Base-by-base conservation (phyloP, 768 basidiomycete genomes). In the Leccinum broughii region DNA sequence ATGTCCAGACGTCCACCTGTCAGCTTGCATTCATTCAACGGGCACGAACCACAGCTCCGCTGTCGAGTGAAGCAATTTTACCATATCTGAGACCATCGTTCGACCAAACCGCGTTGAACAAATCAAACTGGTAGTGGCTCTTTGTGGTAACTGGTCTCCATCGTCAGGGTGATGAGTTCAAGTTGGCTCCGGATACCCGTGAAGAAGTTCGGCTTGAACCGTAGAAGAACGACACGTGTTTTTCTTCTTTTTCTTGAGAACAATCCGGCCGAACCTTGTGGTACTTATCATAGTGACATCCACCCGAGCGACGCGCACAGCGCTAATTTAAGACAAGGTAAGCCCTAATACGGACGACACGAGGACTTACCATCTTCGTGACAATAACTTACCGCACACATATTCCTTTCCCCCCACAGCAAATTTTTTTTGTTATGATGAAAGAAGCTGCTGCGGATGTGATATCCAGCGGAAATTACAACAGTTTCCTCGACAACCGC, bases 31-130 rank as follows among this genome's bases (percentile, higher is more conserved):
- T 28, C 48, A 28, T n/a, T 20, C 4, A 14, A 32, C 24, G 32
- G 9, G 32, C 7, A 51, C 17, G 8, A 17, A 22, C 17, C 24
- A 20, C 14, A 30, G 39, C 30, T 53, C 64, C 62, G 78, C 78
- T 58, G 49, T 66, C 62, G 64, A 81, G 86, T 72, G 83, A 86
- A 9, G 61, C 71, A 8, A 83, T 78, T 68, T 14, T 17, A 87
- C 73, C 6, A 77, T 72, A 26, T 86, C 81, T 20, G 73, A 50
- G 28, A 30, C 22, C 6, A n/a, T 75, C 28, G 77, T 66, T 4
- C 70, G 69, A 57, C 80, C 82, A 10, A 78, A 7, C 76, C 78
- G 4, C 13, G 1, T 51, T 51, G 56, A 39, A 11, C 35, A 11
- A 15, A 7, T 30, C 13, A 39, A 39, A 8, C 37, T 17, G 8